These are phyloP conservation scores for Alternaria sp. DNA, from an alignment of 2,329 filamentous ascomycete species.

Conservation along the genomic window DNA sequence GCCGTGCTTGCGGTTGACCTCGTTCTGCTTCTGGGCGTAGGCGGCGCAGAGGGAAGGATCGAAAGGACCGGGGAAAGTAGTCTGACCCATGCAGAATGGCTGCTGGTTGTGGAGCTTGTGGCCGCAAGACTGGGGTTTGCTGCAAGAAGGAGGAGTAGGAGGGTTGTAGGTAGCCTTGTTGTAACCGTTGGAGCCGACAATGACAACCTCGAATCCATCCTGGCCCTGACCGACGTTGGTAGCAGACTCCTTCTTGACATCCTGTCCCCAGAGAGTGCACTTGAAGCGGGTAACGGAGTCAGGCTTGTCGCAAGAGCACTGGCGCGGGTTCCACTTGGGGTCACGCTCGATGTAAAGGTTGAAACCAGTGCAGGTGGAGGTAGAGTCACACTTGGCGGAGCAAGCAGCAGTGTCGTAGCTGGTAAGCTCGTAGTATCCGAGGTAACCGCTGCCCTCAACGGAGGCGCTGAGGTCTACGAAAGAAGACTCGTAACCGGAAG, in stretches of 20 bases:
- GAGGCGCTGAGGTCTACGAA: conserved; percentile 31
- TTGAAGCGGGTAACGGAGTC: conserved; percentile 33
- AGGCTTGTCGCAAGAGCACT: conserved; percentile 35
- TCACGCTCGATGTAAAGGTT: conserved; percentile 40
- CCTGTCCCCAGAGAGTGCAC: conserved; percentile 36
- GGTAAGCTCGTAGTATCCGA: conserved; percentile 34
- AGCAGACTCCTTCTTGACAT: conserved; percentile 27
- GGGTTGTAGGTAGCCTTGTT: conserved; percentile 33
- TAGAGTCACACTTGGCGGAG: conserved; percentile 28
- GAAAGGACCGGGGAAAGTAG: conserved; percentile 37
- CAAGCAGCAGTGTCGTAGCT: conserved; percentile 31
- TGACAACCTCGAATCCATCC: conserved; percentile 40
- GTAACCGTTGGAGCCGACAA: conserved; percentile 46
- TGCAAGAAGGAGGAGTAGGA: conserved; percentile 30
- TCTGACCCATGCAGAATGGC: conserved; percentile 36
- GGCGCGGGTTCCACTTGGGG: conserved; percentile 32
- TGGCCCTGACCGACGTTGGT: conserved; percentile 31
- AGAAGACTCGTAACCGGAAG: conserved; percentile 26
- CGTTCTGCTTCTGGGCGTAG: conserved; percentile 36
- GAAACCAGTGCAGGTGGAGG: conserved; percentile 34
- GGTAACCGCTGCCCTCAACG: conserved; percentile 29
- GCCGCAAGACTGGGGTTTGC: conserved; percentile 33
- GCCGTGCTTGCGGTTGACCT: conserved; percentile 28
- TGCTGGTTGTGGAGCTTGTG: conserved; percentile 33
- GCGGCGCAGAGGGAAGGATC: conserved; percentile 35